Conservation (phyloP, 768 basidiomycete genomes). For the Rubroboletus pulcherrimus region DNA sequence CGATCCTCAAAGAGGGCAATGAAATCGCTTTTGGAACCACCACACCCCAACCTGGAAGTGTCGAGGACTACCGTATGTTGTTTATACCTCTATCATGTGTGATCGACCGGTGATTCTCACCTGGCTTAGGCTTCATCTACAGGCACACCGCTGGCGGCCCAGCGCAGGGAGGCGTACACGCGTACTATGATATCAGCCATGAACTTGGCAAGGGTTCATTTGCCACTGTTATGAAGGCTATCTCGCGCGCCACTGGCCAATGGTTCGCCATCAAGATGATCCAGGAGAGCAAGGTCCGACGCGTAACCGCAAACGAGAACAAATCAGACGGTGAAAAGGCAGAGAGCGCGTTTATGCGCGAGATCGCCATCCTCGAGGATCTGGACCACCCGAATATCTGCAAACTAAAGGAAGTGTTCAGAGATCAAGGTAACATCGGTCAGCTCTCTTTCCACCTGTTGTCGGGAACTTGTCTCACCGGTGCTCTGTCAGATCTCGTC, state of each 20-base stretch:
- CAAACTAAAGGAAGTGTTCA: conserved; percentile 71
- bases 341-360: conserved; percentile 51
- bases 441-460: conserved; percentile 16
- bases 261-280: conserved; percentile 91
- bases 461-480: conserved; percentile 21
- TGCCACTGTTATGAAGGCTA: conserved; percentile 83
- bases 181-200: conserved; percentile 58
- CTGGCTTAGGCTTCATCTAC: conserved; percentile 60
- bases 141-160: conserved; percentile 55
- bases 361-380: conserved; percentile 74
- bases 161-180: conserved; percentile 53
- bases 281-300: conserved; percentile 45
- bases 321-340: conserved; percentile 28
- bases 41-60: conserved; percentile 40
- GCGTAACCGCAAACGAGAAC: conserved; percentile 31
- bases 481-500: conserved; percentile 58
- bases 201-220: conserved; percentile 91
- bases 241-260: conserved; percentile 64
- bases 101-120: neutral
- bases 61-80: conserved; percentile 73
- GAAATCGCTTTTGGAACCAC: conserved; percentile 81
- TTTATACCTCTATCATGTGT: neutral
- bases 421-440: conserved; percentile 63
- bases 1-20: conserved; percentile 58
- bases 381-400: conserved; percentile 84